Evolutionary conservation across 306 rosid species (phyloP).

Genomic region (Lathyrus tuberosus): DNA sequence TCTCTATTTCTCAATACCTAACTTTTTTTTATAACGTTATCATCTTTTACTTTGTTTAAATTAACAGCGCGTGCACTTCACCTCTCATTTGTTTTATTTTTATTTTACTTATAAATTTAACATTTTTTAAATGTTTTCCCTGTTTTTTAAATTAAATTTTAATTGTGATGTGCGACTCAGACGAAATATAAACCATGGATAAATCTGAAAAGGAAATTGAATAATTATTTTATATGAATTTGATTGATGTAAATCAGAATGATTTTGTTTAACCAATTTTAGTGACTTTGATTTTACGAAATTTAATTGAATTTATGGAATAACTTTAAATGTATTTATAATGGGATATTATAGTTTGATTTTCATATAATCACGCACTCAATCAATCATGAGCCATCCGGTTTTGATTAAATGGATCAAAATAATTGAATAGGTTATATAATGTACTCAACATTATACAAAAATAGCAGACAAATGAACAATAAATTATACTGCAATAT

Average conservation of each 20-base stretch:
- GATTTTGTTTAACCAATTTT: slow-evolving; percentile 25
- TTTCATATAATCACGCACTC: too few species aligned
- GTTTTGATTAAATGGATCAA: too few species aligned
- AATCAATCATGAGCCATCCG: too few species aligned
- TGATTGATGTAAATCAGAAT: slow-evolving; percentile 9
- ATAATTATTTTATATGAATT: slow-evolving; percentile 2
- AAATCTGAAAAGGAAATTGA: background rate
- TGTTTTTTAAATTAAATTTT: background rate
- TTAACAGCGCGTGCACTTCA: slow-evolving; percentile 37
- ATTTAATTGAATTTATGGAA: slow-evolving; percentile 8
- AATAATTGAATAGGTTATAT: too few species aligned
- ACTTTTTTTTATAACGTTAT: too few species aligned
- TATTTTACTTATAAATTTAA: background rate
- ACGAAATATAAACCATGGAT: background rate
- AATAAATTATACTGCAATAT: too few species aligned
- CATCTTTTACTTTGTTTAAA: background rate
- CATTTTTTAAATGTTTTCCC: background rate
- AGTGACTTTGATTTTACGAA: background rate
- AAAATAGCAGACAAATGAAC: too few species aligned
- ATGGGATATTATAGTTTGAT: too few species aligned
- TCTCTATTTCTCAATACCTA: too few species aligned
- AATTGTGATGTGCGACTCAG: background rate
- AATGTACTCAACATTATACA: too few species aligned
- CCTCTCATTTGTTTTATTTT: background rate
- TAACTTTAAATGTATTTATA: slow-evolving; percentile 1